Evolutionary conservation across 83 land plant species (phyloP).

Genomic region (Picea abies): DNA sequence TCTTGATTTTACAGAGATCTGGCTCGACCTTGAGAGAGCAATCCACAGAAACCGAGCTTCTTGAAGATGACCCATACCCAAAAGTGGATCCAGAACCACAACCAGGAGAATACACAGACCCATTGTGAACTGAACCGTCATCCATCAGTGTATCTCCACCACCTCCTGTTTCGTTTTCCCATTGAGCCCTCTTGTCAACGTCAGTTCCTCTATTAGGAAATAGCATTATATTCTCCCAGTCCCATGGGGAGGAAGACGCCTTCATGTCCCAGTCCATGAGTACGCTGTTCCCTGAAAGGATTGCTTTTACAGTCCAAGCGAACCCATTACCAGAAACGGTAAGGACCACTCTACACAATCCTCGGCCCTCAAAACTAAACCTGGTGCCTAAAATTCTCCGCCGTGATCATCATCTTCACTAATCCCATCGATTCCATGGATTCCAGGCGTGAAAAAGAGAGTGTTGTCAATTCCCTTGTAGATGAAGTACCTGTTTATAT

Average conservation of each 20-base stretch:
- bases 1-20: constrained; percentile 7
- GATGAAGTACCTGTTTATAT: too few species aligned
- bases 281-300: too few species aligned
- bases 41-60: constrained; percentile 14
- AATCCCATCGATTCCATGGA: too few species aligned
- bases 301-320: too few species aligned
- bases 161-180: not conserved
- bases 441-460: too few species aligned
- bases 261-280: constrained; percentile 20
- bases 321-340: too few species aligned
- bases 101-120: constrained; percentile 9
- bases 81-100: constrained; percentile 10
- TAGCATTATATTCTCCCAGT: constrained; percentile 13
- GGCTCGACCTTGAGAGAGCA: not conserved
- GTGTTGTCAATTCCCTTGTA: too few species aligned
- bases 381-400: too few species aligned
- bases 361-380: too few species aligned
- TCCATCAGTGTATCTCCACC: constrained; percentile 3
- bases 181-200: constrained; percentile 10
- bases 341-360: too few species aligned
- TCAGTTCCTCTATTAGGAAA: constrained; percentile 7
- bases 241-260: constrained; percentile 13
- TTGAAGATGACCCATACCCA: constrained; percentile 11
- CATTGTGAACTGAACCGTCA: not conserved
- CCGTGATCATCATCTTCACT: too few species aligned